These are phyloP conservation scores for Vitis rupestris DNA, from an alignment of 164 flowering plant species.

Conservation along the genomic window DNA sequence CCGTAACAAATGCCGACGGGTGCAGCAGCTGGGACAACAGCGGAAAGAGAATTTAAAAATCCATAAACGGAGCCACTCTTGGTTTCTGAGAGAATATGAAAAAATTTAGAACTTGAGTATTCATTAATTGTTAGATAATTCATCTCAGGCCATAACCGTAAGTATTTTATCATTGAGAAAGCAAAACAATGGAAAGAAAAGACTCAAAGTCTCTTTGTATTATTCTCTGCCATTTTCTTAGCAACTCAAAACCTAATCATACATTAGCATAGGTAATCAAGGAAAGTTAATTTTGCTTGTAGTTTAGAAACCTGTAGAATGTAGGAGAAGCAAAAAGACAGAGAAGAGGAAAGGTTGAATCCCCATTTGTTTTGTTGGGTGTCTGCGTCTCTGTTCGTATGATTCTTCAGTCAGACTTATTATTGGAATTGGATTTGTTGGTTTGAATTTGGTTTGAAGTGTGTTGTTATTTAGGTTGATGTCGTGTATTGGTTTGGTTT, in stretches of 20 bases:
- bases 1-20: conserved; percentile 54
- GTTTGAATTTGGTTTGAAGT: too few species aligned
- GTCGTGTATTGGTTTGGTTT: too few species aligned
- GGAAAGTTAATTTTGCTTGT: not conserved
- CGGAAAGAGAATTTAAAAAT: not conserved
- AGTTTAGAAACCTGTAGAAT: not conserved
- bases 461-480: too few species aligned
- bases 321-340: conserved; percentile 4
- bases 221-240: not conserved
- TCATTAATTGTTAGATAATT: too few species aligned
- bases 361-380: not conserved
- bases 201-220: not conserved
- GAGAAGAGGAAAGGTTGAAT: not conserved
- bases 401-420: not conserved
- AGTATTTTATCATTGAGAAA: too few species aligned
- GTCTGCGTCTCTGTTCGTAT: too few species aligned
- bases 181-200: not conserved
- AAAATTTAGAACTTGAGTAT: too few species aligned
- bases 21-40: conserved; percentile 27
- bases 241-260: not conserved
- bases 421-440: too few species aligned
- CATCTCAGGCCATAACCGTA: too few species aligned
- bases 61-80: too few species aligned
- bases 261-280: not conserved
- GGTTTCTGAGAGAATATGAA: too few species aligned